Evolutionary conservation across 2,329 filamentous ascomycete species (phyloP).

Genomic region (Domatiomyces globalis): DNA sequence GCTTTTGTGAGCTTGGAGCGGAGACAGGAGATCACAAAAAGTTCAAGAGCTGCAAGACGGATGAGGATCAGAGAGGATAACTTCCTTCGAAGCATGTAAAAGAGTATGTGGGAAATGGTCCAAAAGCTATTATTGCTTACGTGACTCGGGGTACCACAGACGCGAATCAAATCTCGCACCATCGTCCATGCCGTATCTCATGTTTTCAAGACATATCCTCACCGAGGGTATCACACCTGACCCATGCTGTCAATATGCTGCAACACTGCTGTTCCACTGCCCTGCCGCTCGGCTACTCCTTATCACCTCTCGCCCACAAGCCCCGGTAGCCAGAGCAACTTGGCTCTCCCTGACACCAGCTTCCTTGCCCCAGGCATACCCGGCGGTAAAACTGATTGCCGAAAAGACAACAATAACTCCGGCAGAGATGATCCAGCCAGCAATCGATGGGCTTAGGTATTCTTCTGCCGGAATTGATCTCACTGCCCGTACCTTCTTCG

Average conservation of each 20-base stretch:
- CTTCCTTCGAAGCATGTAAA: constrained; percentile 34
- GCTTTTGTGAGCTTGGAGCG: constrained; percentile 26
- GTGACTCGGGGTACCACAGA: background rate
- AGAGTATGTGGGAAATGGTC: background rate
- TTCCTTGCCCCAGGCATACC: constrained; percentile 48
- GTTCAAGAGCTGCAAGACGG: constrained; percentile 30
- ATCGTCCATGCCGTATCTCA: background rate
- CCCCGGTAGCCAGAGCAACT: constrained; percentile 21
- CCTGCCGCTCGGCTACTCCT: constrained; percentile 8
- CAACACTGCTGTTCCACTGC: background rate
- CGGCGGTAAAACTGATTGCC: constrained; percentile 50
- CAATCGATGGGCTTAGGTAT: constrained; percentile 42
- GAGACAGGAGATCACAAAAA: constrained; percentile 30
- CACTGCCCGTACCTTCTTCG: constrained; percentile 20
- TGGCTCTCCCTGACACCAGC: constrained; percentile 39
- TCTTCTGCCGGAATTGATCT: constrained; percentile 25
- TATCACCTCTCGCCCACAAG: constrained; percentile 33
- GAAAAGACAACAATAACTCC: constrained; percentile 51
- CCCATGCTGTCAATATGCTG: background rate
- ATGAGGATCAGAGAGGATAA: constrained; percentile 34
- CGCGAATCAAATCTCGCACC: constrained; percentile 1
- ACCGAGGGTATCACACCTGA: background rate
- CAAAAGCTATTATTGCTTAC: background rate
- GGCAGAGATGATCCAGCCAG: constrained; percentile 53
- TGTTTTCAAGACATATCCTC: background rate